Percentiles rank a stretch among this genome's conserved stretches.
Conservation (phyloP, 177 flowering plant species). For the Tripterygium wilfordii region DNA sequence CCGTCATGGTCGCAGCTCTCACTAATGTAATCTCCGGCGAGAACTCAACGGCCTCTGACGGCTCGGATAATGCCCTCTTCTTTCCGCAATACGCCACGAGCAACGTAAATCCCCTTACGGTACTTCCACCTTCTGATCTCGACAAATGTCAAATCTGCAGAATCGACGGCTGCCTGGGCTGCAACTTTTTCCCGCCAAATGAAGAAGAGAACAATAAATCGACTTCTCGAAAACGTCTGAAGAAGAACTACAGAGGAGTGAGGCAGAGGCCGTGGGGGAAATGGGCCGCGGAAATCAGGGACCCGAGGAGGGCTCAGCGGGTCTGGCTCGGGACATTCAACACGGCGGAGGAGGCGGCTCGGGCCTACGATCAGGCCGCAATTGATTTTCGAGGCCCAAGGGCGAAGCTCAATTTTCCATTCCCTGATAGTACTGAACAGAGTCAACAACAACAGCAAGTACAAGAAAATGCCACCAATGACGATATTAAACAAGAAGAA, state of each 20-base stretch:
- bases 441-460: neutral
- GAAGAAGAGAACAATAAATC: neutral
- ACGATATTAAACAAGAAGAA: neutral
- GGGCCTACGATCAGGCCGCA: constrained; percentile 58
- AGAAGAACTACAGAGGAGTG: constrained; percentile 43
- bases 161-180: constrained; percentile 40
- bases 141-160: constrained; percentile 31
- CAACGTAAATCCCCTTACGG: neutral
- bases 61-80: no score
- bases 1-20: constrained; percentile 40
- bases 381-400: constrained; percentile 54
- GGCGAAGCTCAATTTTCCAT: constrained; percentile 58
- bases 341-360: constrained; percentile 43
- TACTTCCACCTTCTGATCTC: constrained; percentile 9
- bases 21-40: constrained; percentile 33
- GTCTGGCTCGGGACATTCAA: constrained; percentile 52
- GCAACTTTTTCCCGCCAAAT: constrained; percentile 33
- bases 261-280: constrained; percentile 56
- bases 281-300: constrained; percentile 53
- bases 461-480: neutral
- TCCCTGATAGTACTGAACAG: constrained; percentile 19
- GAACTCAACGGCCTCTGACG: neutral
- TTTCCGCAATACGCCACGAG: no score
- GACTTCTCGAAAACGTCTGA: no score
- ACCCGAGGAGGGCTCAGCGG: constrained; percentile 33